phyloP scores from a whole-genome alignment of 2,329 filamentous ascomycete species.

The Fusarium lateritium region DNA sequence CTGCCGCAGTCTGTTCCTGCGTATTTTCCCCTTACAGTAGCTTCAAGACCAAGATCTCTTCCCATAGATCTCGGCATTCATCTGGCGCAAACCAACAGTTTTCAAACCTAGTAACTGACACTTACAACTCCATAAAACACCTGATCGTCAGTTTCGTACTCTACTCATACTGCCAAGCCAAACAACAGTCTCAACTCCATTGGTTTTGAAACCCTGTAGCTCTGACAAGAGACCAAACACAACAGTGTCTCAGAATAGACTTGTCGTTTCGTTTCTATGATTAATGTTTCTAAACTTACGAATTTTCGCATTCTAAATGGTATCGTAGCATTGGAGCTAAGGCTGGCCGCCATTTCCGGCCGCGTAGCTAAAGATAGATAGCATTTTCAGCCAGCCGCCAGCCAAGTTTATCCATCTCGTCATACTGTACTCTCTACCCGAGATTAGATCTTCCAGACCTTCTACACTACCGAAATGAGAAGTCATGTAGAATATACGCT shows the following conservation, averaged over 20 bases:
- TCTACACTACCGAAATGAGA: not conserved
- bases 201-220: not conserved
- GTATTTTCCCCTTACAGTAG: slow-evolving; percentile 1
- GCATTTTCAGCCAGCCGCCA: slow-evolving; percentile 4
- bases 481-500: not conserved
- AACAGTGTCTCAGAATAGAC: not conserved
- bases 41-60: slow-evolving; percentile 12
- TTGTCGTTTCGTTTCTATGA: slow-evolving; percentile 7
- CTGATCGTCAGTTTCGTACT: no score
- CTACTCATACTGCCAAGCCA: no score
- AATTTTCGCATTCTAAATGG: slow-evolving; percentile 10
- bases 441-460: not conserved
- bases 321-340: slow-evolving; percentile 13
- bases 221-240: not conserved
- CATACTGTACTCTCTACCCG: not conserved
- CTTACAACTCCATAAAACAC: no score
- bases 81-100: slow-evolving; percentile 13
- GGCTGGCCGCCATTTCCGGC: slow-evolving; percentile 8
- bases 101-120: not conserved
- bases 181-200: not conserved
- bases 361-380: slow-evolving; percentile 36
- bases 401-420: not conserved
- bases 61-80: slow-evolving; percentile 20
- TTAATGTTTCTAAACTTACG: slow-evolving; percentile 13
- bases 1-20: slow-evolving; percentile 21